Base-by-base conservation (phyloP, 164 flowering plant genomes). In the Vitis vinifera region DNA sequence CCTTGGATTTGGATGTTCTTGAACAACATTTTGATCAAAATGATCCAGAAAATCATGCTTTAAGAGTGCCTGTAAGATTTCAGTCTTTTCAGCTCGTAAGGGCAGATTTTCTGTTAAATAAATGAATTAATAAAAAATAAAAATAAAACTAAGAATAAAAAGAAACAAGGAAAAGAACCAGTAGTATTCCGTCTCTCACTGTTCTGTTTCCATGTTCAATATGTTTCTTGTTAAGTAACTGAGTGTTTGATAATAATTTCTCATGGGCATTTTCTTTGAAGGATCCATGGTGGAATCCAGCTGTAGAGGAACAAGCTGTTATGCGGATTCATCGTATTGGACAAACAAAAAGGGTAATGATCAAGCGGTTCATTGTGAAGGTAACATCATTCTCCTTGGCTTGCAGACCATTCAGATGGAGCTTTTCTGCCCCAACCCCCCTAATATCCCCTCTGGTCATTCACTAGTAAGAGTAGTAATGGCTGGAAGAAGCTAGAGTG, bases 201-300 rank as follows among this genome's bases (percentile, higher is more conserved):
- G 14, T 65, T 50, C 30, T 27, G 10, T 19, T 59, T 47, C 13
- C 30, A 51, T 15, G 29, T 59, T 1, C 27, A 12, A 23, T 55
- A 16, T 67, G 27, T 12, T 63, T 52, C 2, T 29, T 8, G 49
- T 52, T 57, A 23, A 23, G 27, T 23, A 23, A 23, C 27, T 23
- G 27, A 1, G 27, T 23, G 15, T 37, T 37, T 3, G 44, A 3
- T 3, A 64, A 13, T 61, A 58, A 29, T 44, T 51, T 63, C 49
- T 23, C 27, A 23, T 10, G 3, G 13, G 37, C 12, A 57, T 51
- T 10, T 69, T 58, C 44, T 62, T 44, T 78, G 72, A 78, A 95
- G 99, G 99, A 95, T 78, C 99, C 99, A 50, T 95, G 99, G 99
- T 95, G 99, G 99, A 95, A 95, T 72, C 99, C 99, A 27, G 99